A percentile compares a stretch with the other conserved stretches of the same genome.
These are phyloP conservation scores for Trichocladium uniseriatum DNA, from an alignment of 495 filamentous ascomycete species.

Conservation along the genomic window DNA sequence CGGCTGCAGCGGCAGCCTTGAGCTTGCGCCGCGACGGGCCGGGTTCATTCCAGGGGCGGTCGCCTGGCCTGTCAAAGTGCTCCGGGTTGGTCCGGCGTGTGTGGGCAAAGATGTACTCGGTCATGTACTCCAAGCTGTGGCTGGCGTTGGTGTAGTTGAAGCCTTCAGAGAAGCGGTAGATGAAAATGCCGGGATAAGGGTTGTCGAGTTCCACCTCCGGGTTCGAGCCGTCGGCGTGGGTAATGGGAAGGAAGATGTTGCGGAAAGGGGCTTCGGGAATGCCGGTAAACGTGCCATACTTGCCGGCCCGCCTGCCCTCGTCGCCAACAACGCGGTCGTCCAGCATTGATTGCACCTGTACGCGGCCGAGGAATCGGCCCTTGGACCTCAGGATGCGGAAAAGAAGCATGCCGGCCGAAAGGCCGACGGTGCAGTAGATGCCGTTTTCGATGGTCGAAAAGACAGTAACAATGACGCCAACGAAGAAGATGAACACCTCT, in stretches of 20 bases:
- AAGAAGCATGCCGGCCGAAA: slow-evolving; percentile 70
- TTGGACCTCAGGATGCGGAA: slow-evolving; percentile 77
- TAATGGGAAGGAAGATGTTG: slow-evolving; percentile 84
- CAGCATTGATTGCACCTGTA: slow-evolving; percentile 83
- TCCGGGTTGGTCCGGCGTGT: slow-evolving; percentile 71
- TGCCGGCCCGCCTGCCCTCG: slow-evolving; percentile 24
- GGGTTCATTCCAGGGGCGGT: slow-evolving; percentile 94
- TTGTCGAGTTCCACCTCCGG: slow-evolving; percentile 67
- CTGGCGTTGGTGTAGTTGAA: slow-evolving; percentile 95
- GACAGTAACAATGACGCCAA: slow-evolving; percentile 83
- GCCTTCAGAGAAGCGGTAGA: slow-evolving; percentile 93
- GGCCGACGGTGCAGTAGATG: slow-evolving; percentile 74
- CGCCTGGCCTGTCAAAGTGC: slow-evolving; percentile 55
- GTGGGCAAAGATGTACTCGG: slow-evolving; percentile 58
- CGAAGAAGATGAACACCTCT: slow-evolving; percentile 89
- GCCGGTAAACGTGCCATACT: slow-evolving; percentile 45
- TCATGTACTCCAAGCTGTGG: slow-evolving; percentile 79
- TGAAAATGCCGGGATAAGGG: slow-evolving; percentile 91
- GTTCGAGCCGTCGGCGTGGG: slow-evolving; percentile 83
- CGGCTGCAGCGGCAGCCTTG: slow-evolving; percentile 29
- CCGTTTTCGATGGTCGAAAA: slow-evolving; percentile 86
- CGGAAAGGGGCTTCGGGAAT: slow-evolving; percentile 36
- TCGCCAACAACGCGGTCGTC: slow-evolving; percentile 69
- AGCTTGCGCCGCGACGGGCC: slow-evolving; percentile 49
- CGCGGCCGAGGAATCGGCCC: slow-evolving; percentile 79